Evolutionary conservation across 2,329 filamentous ascomycete genomes (phyloP).

Genomic region (Corinectria fuckeliana): DNA sequence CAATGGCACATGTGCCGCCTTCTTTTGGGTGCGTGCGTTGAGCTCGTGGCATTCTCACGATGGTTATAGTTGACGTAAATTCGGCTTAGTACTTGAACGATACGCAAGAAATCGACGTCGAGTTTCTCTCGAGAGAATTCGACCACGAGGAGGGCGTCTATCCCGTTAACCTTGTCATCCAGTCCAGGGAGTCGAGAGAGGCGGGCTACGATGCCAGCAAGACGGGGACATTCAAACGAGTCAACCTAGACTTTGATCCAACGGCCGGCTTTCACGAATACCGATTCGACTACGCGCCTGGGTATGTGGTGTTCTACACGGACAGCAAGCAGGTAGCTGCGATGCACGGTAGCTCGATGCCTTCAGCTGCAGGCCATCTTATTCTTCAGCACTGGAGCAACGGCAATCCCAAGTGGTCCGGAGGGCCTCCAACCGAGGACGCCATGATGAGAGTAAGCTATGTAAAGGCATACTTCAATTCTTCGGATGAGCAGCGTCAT

Average conservation of each 20-base stretch:
- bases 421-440: conserved; percentile 69
- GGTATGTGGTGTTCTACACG: conserved; percentile 70
- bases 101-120: conserved; percentile 81
- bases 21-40: conserved; percentile 71
- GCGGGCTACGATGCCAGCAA: conserved; percentile 67
- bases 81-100: conserved; percentile 72
- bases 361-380: conserved; percentile 67
- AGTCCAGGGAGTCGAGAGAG: conserved; percentile 65
- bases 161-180: conserved; percentile 77
- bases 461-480: conserved; percentile 83
- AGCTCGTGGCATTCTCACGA: neutral
- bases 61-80: neutral
- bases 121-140: conserved; percentile 75
- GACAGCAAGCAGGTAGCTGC: conserved; percentile 64
- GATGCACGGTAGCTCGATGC: conserved; percentile 64
- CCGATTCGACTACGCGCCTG: conserved; percentile 75
- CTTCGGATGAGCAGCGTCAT: conserved; percentile 50
- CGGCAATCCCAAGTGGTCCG: conserved; percentile 73
- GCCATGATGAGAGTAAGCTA: conserved; percentile 70
- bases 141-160: conserved; percentile 55
- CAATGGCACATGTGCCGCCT: conserved; percentile 75
- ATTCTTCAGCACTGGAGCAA: conserved; percentile 82
- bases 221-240: conserved; percentile 63
- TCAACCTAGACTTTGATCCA: conserved; percentile 70
- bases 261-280: conserved; percentile 75